A percentile compares a stretch with the other conserved stretches of the same genome.
phyloP scores from a whole-genome alignment of 2,329 filamentous ascomycete species.

The Fusarium nanum region DNA sequence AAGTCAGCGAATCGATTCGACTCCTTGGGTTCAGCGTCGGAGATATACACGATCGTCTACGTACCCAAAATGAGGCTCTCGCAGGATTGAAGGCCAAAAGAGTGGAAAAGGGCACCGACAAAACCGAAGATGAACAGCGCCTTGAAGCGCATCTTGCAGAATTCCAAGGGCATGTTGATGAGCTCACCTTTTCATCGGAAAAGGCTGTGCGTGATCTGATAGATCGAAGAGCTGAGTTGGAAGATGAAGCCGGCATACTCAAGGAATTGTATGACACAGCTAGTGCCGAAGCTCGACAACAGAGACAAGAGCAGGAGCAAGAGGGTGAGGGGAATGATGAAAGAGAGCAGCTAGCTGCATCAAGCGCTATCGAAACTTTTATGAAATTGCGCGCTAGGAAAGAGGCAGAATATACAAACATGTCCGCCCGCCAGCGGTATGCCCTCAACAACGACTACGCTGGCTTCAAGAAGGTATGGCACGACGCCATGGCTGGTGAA shows the following conservation, averaged over 20 bases:
- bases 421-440: conserved; percentile 61
- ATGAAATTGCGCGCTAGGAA: conserved; percentile 53
- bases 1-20: conserved; percentile 58
- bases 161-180: conserved; percentile 55
- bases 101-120: conserved; percentile 52
- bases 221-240: conserved; percentile 61
- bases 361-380: conserved; percentile 51
- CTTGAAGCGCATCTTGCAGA: conserved; percentile 55
- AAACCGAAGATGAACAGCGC: conserved; percentile 52
- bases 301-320: conserved; percentile 9
- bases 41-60: conserved; percentile 62
- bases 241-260: conserved; percentile 60
- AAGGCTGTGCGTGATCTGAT: conserved; percentile 60
- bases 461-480: conserved; percentile 68
- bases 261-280: conserved; percentile 50
- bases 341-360: conserved; percentile 39
- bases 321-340: conserved; percentile 43
- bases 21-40: conserved; percentile 60
- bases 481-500: conserved; percentile 63
- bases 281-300: conserved; percentile 28
- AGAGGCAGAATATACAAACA: conserved; percentile 55
- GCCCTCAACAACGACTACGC: conserved; percentile 69
- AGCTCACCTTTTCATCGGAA: conserved; percentile 60
- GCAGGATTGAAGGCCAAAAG: conserved; percentile 51
- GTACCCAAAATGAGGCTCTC: conserved; percentile 52